Evolutionary conservation across 768 basidiomycete genomes (phyloP), one percentile per base, ranked within the genome.

Genomic region (Lentinula sp.): DNA sequence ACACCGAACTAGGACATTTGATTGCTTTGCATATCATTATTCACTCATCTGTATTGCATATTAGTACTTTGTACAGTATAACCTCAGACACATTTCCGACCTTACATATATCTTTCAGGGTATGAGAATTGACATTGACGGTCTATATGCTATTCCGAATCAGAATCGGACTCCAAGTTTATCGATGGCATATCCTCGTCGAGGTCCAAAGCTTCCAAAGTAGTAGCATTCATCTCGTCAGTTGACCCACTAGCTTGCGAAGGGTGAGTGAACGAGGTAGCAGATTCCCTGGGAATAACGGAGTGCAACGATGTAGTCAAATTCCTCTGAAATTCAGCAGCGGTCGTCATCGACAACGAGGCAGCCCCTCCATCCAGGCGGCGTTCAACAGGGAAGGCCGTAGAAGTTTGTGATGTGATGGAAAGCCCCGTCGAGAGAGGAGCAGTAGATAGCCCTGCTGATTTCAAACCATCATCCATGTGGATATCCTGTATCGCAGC

Each of bases 111-210:
- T 20, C 18, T 48, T 23, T 8, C 16, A n/a, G 16, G 16, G 18
- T n/a, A 45, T 45, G 15, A 12, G 0, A 2, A 45, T 45, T 15
- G 28, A 2, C 28, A 28, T 28, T 28, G 28, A 28, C 28, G 28
- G 4, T 3, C 28, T 3, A 28, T 7, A 28, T 41, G 32, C 10
- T 56, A 37, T 6, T 81, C 82, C 36, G 74, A 75, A 45, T 93
- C 92, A 4, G 90, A 89, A 71, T 93, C 91, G 1, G 91, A 93
- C 43, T 80, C 85, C 77, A 91, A 75, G 69, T 93, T 82, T 41
- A 95, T 92, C 10, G 77, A 67, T 2, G 92, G 92, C 77, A 95
- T 85, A 50, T 84, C 83, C 63, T 87, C 86, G 63, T 90, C 87
- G n/a, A 81, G 81, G 13, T 90, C 87, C 3, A 50, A 12, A 32